phyloP scores from a whole-genome alignment of 306 rosid genomes.

The Casuarina cunninghamiana region DNA sequence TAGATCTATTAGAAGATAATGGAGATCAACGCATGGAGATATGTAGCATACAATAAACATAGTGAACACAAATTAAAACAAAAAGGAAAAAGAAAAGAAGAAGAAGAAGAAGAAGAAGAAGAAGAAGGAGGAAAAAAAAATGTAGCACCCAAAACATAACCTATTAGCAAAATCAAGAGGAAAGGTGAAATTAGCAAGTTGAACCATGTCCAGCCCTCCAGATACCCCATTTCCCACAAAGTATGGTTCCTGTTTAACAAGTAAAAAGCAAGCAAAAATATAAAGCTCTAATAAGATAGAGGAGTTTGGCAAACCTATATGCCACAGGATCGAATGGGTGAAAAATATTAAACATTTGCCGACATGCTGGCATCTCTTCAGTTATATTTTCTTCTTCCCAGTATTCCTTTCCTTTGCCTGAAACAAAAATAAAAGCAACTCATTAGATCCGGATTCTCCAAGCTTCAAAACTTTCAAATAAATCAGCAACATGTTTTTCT shows the following conservation, averaged over 20 bases:
- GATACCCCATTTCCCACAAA: background rate
- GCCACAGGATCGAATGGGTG: constrained; percentile 99
- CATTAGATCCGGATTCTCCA: constrained; percentile 10
- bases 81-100: too few relatives aligned
- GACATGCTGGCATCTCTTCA: constrained; percentile 96
- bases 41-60: background rate
- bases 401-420: constrained; percentile 87
- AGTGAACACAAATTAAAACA: background rate
- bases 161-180: background rate
- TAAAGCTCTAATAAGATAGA: constrained; percentile 6
- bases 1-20: background rate
- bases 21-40: background rate
- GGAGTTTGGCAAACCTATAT: constrained; percentile 62
- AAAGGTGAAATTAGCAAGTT: background rate
- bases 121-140: background rate
- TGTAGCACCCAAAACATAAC: background rate
- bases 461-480: constrained; percentile 11
- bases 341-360: constrained; percentile 92
- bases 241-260: background rate
- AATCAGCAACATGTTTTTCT: constrained; percentile 6
- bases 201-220: background rate
- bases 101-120: too few relatives aligned
- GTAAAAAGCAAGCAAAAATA: constrained; percentile 5
- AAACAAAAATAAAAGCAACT: constrained; percentile 19
- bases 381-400: constrained; percentile 82